A percentile compares a stretch with the other conserved stretches of the same genome.
These are phyloP conservation scores for Fraxinus anomala DNA, from an alignment of 257 asterid genomes.

Conservation along the genomic window DNA sequence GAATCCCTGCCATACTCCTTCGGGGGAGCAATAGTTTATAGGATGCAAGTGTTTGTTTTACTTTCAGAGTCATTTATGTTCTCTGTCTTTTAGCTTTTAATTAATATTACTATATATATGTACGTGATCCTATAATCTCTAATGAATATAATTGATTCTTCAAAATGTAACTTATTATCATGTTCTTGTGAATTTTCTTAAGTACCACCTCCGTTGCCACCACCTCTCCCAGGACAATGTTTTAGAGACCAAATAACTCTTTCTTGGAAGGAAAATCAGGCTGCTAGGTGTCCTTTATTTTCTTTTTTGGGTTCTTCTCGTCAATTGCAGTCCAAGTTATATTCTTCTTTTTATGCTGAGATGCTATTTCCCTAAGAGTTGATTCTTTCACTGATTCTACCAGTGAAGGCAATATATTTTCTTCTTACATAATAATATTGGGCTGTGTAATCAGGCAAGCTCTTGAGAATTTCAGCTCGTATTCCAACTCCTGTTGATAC, in stretches of 20 bases:
- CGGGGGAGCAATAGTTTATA: not conserved
- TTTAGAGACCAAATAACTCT: constrained; percentile 55
- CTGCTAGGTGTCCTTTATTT: constrained; percentile 75
- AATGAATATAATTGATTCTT: constrained; percentile 2
- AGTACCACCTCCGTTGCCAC: constrained; percentile 95
- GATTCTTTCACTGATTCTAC: constrained; percentile 8
- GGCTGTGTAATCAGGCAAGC: constrained; percentile 14
- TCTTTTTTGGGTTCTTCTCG: constrained; percentile 71
- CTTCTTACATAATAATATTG: constrained; percentile 12
- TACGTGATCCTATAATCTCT: constrained; percentile 9
- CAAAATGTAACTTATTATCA: constrained; percentile 32
- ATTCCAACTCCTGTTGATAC: constrained; percentile 7
- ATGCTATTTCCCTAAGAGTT: constrained; percentile 15
- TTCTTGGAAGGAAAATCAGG: constrained; percentile 71
- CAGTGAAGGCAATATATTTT: not conserved
- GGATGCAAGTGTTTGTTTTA: not conserved
- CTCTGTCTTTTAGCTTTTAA: not conserved
- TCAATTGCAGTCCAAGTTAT: constrained; percentile 72
- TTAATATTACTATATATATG: not conserved
- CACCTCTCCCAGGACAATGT: constrained; percentile 75
- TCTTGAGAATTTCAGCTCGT: constrained; percentile 10
- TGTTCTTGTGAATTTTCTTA: constrained; percentile 38
- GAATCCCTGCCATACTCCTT: not conserved
- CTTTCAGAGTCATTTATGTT: constrained; percentile 4
- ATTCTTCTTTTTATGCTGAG: constrained; percentile 23